These are phyloP conservation scores for Elaphomyces granulatus DNA, from an alignment of 495 filamentous ascomycete genomes.

Conservation along the genomic window DNA sequence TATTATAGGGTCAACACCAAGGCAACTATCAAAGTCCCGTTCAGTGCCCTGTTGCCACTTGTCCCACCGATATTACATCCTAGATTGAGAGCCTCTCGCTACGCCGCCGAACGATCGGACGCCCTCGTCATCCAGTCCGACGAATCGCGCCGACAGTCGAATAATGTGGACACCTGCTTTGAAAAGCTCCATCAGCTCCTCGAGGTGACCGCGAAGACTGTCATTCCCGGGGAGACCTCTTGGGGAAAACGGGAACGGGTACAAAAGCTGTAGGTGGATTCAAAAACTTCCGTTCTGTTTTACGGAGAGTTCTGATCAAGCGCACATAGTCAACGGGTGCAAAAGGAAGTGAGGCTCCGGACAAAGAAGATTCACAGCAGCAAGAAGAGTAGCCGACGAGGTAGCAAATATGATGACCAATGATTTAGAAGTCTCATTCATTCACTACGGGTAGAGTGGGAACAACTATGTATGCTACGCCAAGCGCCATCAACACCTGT, in stretches of 20 bases:
- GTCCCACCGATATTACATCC: constrained; percentile 57
- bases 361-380: constrained; percentile 62
- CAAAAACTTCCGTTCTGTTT: no score
- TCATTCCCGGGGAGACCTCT: constrained; percentile 52
- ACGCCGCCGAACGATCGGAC: constrained; percentile 49
- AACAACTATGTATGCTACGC: no score
- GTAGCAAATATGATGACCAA: constrained; percentile 26
- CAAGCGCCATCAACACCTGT: no score
- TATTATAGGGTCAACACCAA: constrained; percentile 72
- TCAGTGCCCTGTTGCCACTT: constrained; percentile 40
- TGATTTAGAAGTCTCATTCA: no score
- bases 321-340: constrained; percentile 47
- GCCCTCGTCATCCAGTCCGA: constrained; percentile 55
- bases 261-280: constrained; percentile 52
- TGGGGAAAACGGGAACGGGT: constrained; percentile 42
- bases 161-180: constrained; percentile 52
- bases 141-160: constrained; percentile 46
- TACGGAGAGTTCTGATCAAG: constrained; percentile 6
- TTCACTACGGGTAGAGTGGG: no score
- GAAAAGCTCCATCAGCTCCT: constrained; percentile 46
- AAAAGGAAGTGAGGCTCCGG: constrained; percentile 54
- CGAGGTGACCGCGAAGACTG: constrained; percentile 32
- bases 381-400: constrained; percentile 63
- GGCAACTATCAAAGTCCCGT: constrained; percentile 56
- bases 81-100: constrained; percentile 49